Percentiles rank a stretch among this genome's conserved stretches.
These are phyloP conservation scores for Lepidopterella palustris DNA, from an alignment of 495 filamentous ascomycete species.

Conservation along the genomic window DNA sequence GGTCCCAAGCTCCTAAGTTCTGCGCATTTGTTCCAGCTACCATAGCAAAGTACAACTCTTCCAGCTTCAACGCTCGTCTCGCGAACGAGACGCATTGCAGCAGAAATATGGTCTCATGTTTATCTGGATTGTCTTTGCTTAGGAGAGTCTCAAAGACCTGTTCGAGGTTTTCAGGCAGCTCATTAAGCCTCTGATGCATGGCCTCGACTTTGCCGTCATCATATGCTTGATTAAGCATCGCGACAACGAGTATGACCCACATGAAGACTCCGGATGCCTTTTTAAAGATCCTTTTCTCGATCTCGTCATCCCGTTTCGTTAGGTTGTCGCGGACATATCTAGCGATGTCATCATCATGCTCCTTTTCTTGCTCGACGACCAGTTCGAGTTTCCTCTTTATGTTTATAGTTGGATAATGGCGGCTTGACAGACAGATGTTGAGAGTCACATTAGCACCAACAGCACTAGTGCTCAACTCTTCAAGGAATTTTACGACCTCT, in stretches of 20 bases:
- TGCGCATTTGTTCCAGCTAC: slow-evolving; percentile 6
- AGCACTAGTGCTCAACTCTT: slow-evolving; percentile 4
- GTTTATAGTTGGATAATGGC: slow-evolving; percentile 46
- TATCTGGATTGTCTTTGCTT: slow-evolving; percentile 4
- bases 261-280: slow-evolving; percentile 22
- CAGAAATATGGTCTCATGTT: slow-evolving; percentile 3
- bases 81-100: slow-evolving; percentile 20
- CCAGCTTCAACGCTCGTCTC: slow-evolving; percentile 10
- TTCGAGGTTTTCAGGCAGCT: slow-evolving; percentile 18
- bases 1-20: slow-evolving; percentile 2
- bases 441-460: slow-evolving; percentile 5
- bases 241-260: slow-evolving; percentile 23
- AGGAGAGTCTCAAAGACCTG: slow-evolving; percentile 15
- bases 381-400: slow-evolving; percentile 34
- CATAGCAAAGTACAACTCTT: slow-evolving; percentile 15
- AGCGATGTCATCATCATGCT: slow-evolving; percentile 13
- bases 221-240: slow-evolving; percentile 17
- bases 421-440: slow-evolving; percentile 44
- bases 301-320: slow-evolving; percentile 3
- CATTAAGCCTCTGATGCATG: slow-evolving; percentile 8
- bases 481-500: slow-evolving; percentile 15
- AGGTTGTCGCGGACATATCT: slow-evolving; percentile 13
- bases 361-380: slow-evolving; percentile 28
- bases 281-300: slow-evolving; percentile 11
- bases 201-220: slow-evolving; percentile 11